Evolutionary conservation across 2,329 filamentous ascomycete species (phyloP).

Genomic region (Zalaria obscura): DNA sequence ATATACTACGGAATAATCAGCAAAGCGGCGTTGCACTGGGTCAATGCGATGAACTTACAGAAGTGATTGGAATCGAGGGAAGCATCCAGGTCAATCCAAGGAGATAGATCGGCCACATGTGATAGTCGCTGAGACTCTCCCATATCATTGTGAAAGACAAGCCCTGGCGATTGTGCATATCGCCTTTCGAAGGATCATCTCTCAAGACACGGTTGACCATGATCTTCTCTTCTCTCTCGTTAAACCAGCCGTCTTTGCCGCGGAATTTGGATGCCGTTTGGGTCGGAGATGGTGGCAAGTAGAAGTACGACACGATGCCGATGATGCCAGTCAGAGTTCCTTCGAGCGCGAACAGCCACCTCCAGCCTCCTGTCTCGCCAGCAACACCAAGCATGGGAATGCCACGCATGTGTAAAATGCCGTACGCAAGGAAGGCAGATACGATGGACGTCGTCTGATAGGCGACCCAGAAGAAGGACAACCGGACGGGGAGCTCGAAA

Average conservation of each 20-base stretch:
- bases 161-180: constrained; percentile 44
- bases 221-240: constrained; percentile 51
- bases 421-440: constrained; percentile 42
- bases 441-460: constrained; percentile 43
- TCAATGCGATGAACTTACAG: constrained; percentile 14
- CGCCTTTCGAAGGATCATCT: constrained; percentile 43
- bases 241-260: constrained; percentile 52
- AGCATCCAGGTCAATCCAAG: constrained; percentile 32
- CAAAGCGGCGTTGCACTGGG: constrained; percentile 11
- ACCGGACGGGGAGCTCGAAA: constrained; percentile 50
- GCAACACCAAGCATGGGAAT: constrained; percentile 21
- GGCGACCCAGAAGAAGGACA: constrained; percentile 59
- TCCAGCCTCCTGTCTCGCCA: constrained; percentile 37
- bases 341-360: constrained; percentile 39
- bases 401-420: constrained; percentile 34
- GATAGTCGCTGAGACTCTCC: constrained; percentile 37
- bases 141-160: constrained; percentile 34
- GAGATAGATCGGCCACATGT: constrained; percentile 43
- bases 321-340: constrained; percentile 38
- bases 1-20: constrained; percentile 15
- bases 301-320: constrained; percentile 41
- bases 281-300: constrained; percentile 47
- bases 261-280: constrained; percentile 48
- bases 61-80: constrained; percentile 4
- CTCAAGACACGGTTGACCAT: constrained; percentile 50